These are phyloP conservation scores for Neoboletus magnificus DNA, from an alignment of 768 basidiomycete species.

Conservation along the genomic window DNA sequence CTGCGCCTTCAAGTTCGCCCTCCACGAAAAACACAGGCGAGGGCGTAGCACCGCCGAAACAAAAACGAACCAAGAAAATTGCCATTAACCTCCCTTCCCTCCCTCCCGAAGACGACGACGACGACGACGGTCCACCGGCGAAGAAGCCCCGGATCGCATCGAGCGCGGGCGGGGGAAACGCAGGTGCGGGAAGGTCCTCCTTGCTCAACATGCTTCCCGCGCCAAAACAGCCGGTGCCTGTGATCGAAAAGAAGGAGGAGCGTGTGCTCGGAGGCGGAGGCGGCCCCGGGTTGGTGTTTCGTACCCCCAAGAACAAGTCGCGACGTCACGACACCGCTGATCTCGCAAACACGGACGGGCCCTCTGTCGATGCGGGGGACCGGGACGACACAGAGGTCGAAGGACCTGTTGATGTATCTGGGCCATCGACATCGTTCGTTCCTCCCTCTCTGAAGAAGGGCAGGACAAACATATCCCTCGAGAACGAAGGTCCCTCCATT, in stretches of 20 bases:
- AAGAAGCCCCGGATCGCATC: constrained; percentile 55
- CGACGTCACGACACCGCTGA: constrained; percentile 10
- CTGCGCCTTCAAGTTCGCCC: constrained; percentile 17
- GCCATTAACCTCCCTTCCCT: constrained; percentile 37
- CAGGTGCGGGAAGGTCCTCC: constrained; percentile 53
- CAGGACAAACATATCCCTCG: constrained; percentile 54
- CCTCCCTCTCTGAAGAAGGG: constrained; percentile 61
- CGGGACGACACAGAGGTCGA: background rate
- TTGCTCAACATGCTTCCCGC: constrained; percentile 72
- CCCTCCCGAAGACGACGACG: constrained; percentile 39
- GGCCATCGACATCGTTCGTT: constrained; percentile 46
- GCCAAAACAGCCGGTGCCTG: constrained; percentile 53
- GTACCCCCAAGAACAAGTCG: constrained; percentile 26
- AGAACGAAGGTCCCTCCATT: constrained; percentile 30
- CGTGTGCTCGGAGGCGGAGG: constrained; percentile 64
- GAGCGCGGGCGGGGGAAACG: constrained; percentile 25
- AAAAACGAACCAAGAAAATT: constrained; percentile 42
- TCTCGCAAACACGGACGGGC: constrained; percentile 24
- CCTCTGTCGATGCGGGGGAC: constrained; percentile 17
- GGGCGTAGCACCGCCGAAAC: constrained; percentile 25
- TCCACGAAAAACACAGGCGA: constrained; percentile 3
- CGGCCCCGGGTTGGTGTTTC: constrained; percentile 62
- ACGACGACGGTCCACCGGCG: constrained; percentile 50
- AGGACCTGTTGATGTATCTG: background rate
- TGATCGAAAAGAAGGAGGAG: constrained; percentile 38